A percentile compares a stretch with the other conserved stretches of the same genome.
phyloP scores from a whole-genome alignment of 352 stramenopile genomes.

The Phytophthora citricola region DNA sequence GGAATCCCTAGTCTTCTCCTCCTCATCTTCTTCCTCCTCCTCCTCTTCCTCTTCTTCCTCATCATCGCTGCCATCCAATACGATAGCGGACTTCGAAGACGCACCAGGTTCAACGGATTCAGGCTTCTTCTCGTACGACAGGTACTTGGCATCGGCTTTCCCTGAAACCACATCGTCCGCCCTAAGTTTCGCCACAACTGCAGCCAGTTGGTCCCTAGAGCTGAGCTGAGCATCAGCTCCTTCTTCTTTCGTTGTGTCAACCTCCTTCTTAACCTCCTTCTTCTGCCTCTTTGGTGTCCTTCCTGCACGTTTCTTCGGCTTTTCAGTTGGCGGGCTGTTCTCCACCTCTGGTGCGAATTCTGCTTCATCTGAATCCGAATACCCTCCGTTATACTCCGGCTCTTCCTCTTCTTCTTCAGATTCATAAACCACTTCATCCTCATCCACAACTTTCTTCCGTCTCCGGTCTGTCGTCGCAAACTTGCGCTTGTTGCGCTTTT shows the following conservation, averaged over 20 bases:
- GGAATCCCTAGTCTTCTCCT: slow-evolving; percentile 45
- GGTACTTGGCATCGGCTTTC: slow-evolving; percentile 27
- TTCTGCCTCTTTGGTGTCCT: slow-evolving; percentile 18
- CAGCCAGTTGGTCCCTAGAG: slow-evolving; percentile 34
- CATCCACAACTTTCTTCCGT: slow-evolving; percentile 22
- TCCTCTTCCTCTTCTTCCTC: slow-evolving; percentile 44
- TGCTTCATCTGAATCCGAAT: slow-evolving; percentile 51
- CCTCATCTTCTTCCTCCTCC: slow-evolving; percentile 34
- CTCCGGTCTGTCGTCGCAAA: slow-evolving; percentile 21
- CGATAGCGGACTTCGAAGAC: slow-evolving; percentile 55
- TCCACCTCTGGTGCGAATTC: slow-evolving; percentile 40
- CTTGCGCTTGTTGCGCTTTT: slow-evolving; percentile 34
- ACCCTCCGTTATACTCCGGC: slow-evolving; percentile 37
- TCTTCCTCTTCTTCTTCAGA: slow-evolving; percentile 50
- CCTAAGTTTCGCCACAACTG: slow-evolving; percentile 42
- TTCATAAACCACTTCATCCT: slow-evolving; percentile 42
- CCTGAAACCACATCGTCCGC: slow-evolving; percentile 32
- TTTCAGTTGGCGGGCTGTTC: slow-evolving; percentile 13
- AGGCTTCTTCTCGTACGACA: slow-evolving; percentile 36
- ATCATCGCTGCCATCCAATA: slow-evolving; percentile 61
- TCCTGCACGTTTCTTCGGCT: slow-evolving; percentile 23
- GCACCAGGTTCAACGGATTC: slow-evolving; percentile 28
- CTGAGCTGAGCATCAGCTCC: neutral
- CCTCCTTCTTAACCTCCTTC: neutral
- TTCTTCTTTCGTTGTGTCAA: slow-evolving; percentile 17